Percentiles rank a stretch among this genome's conserved stretches.
Conservation (phyloP, 2,329 filamentous ascomycete genomes). For the Exophiala sp. region DNA sequence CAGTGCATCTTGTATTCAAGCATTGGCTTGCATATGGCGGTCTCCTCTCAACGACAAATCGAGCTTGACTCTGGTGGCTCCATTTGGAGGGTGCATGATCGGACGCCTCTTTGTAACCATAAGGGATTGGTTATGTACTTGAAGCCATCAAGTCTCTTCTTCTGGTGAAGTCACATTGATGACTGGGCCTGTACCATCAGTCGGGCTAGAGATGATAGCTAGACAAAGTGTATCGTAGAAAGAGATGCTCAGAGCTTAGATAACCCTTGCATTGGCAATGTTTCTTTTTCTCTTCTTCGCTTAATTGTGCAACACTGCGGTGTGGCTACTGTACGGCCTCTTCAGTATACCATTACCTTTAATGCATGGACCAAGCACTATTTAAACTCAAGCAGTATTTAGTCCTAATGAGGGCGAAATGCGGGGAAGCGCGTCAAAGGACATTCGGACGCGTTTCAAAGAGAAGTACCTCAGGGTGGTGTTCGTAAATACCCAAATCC, state of each 20-base stretch:
- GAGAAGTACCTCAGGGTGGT: too few relatives aligned
- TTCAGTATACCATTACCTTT: too few relatives aligned
- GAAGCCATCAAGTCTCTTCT: slow-evolving; percentile 7
- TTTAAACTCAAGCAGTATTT: too few relatives aligned
- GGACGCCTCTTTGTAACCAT: not conserved
- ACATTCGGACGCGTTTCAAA: too few relatives aligned
- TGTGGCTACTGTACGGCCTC: too few relatives aligned
- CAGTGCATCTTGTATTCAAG: slow-evolving; percentile 6
- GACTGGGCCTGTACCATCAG: slow-evolving; percentile 20
- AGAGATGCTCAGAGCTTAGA: not conserved
- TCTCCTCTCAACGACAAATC: not conserved
- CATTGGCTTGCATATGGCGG: slow-evolving; percentile 8
- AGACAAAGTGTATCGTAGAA: slow-evolving; percentile 18
- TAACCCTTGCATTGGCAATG: not conserved
- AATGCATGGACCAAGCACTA: too few relatives aligned
- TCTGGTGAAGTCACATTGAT: slow-evolving; percentile 6
- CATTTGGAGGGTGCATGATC: not conserved
- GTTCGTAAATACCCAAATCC: not conserved
- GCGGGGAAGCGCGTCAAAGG: too few relatives aligned
- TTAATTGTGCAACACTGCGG: too few relatives aligned
- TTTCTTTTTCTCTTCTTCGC: too few relatives aligned
- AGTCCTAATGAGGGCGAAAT: too few relatives aligned
- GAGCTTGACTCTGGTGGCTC: not conserved
- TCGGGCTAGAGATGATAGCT: slow-evolving; percentile 15
- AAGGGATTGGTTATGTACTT: slow-evolving; percentile 18